phyloP scores from a whole-genome alignment of 495 filamentous ascomycete genomes.

The Chaetomidium leptoderma region DNA sequence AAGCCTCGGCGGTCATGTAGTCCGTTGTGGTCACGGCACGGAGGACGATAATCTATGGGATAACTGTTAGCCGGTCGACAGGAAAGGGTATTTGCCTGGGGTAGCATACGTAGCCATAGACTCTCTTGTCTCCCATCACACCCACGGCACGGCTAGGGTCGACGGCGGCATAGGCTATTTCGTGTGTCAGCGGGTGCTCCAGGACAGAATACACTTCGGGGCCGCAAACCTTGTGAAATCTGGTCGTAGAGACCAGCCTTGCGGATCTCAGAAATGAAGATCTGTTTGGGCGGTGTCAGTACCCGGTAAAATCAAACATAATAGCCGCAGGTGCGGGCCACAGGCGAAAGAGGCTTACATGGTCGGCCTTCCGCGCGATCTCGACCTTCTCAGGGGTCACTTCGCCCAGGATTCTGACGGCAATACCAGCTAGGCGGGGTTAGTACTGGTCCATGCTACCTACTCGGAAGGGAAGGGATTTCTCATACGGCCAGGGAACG shows the following conservation, averaged over 20 bases:
- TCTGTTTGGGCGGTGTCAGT: slow-evolving; percentile 28
- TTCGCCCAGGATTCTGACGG: slow-evolving; percentile 84
- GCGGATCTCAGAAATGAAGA: slow-evolving; percentile 83
- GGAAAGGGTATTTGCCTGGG: too few relatives aligned
- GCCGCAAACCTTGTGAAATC: slow-evolving; percentile 26
- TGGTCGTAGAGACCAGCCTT: slow-evolving; percentile 79
- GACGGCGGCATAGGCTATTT: slow-evolving; percentile 71
- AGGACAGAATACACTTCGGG: not conserved
- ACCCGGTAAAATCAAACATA: not conserved
- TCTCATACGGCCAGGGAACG: slow-evolving; percentile 54
- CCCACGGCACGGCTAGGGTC: slow-evolving; percentile 65
- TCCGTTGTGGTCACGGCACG: slow-evolving; percentile 73
- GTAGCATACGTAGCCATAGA: slow-evolving; percentile 41
- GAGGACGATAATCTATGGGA: slow-evolving; percentile 39
- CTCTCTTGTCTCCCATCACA: slow-evolving; percentile 51
- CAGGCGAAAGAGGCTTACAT: slow-evolving; percentile 26
- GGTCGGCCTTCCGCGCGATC: slow-evolving; percentile 78
- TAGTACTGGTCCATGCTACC: slow-evolving; percentile 35
- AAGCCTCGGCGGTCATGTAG: slow-evolving; percentile 69
- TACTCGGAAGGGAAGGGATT: slow-evolving; percentile 24
- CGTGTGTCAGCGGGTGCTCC: slow-evolving; percentile 2
- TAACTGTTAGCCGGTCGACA: not conserved
- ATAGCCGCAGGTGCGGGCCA: too few relatives aligned
- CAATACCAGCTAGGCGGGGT: slow-evolving; percentile 59
- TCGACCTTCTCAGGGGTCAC: slow-evolving; percentile 74